Base-by-base conservation (phyloP, 1,139 yeast species). In the Tardiomyces depauwii region DNA sequence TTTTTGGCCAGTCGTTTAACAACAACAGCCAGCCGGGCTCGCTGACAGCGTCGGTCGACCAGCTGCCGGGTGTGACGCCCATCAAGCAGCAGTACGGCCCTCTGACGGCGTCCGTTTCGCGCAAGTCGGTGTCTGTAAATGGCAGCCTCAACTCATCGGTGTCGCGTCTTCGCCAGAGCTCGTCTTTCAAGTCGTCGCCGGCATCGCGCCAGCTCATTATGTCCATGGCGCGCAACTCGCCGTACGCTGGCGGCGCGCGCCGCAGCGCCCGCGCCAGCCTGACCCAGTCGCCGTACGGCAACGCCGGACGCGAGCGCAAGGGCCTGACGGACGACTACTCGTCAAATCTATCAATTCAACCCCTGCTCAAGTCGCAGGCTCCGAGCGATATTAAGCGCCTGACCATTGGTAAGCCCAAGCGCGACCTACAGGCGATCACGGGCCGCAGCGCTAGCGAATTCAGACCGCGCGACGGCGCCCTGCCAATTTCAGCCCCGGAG, bases 31-130 rank as follows among this genome's bases (percentile, higher is more conserved):
- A 14, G 12, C 43, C 27, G 6, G 18, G 32, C 14, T 39, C 33
- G 30, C 52, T 50, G 48, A 53, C 43, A 7, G 74, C 76, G 39
- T 68, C 77, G 21, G 70, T 72, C 49, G 72, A 75, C 40, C 80
- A 75, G 51, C 81, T 79, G 41, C 79, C 74, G 61, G 56, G 55
- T 6, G 50, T 45, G 11, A 18, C 45, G 5, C 56, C 19, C 11
- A 32, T 18, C 16, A 23, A n/a, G 2, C 16, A 40, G 16, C 30
- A 16, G 7, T 23, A 40, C 14, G 27, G 27, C 27, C 18, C 18
- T 2, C 30, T 9, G 19, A 23, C 14, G 38, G 14, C 38, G 21
- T 23, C 36, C 16, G 11, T 30, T 3, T 30, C 36, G 36, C 36
- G 36, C 36, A 30, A 30, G 10, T 30, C 36, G 5, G 16, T 30